phyloP scores from a whole-genome alignment of 352 stramenopile species.

The Phytophthora citricola region DNA sequence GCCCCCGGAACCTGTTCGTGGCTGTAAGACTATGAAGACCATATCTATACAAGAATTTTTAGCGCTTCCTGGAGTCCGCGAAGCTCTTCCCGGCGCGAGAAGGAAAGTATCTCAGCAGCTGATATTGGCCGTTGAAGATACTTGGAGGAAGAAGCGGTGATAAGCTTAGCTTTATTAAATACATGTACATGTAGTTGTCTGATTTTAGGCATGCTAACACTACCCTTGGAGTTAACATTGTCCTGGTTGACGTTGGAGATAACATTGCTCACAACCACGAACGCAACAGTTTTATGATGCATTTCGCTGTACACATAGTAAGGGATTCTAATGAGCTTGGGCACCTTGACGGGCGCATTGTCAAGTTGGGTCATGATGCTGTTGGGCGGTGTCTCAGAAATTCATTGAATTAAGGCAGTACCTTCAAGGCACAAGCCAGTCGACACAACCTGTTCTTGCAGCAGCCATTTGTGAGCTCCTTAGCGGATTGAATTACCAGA shows the following conservation, averaged over 20 bases:
- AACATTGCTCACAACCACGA: slow-evolving; percentile 80
- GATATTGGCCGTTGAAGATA: too few species aligned
- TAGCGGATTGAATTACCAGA: slow-evolving; percentile 4
- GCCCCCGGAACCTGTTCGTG: too few species aligned
- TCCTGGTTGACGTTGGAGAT: slow-evolving; percentile 57
- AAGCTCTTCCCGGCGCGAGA: too few species aligned
- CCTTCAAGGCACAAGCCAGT: slow-evolving; percentile 11
- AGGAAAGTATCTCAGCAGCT: too few species aligned
- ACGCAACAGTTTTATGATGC: not conserved
- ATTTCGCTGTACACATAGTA: slow-evolving; percentile 63
- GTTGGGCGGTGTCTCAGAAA: slow-evolving; percentile 90
- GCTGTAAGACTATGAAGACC: too few species aligned
- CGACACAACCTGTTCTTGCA: slow-evolving; percentile 3
- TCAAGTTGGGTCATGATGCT: slow-evolving; percentile 72
- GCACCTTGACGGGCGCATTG: slow-evolving; percentile 70
- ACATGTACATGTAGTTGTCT: too few species aligned
- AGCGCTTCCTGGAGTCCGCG: too few species aligned
- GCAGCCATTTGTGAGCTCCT: slow-evolving; percentile 24
- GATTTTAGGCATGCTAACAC: too few species aligned
- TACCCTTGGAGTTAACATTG: slow-evolving; percentile 90
- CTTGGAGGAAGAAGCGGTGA: too few species aligned
- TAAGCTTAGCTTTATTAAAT: too few species aligned
- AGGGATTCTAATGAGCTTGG: slow-evolving; percentile 33
- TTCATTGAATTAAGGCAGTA: slow-evolving; percentile 91
- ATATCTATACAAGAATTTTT: too few species aligned